These are phyloP conservation scores for Pichia sporocuriosa DNA, from an alignment of 805 yeast genomes.

Conservation along the genomic window DNA sequence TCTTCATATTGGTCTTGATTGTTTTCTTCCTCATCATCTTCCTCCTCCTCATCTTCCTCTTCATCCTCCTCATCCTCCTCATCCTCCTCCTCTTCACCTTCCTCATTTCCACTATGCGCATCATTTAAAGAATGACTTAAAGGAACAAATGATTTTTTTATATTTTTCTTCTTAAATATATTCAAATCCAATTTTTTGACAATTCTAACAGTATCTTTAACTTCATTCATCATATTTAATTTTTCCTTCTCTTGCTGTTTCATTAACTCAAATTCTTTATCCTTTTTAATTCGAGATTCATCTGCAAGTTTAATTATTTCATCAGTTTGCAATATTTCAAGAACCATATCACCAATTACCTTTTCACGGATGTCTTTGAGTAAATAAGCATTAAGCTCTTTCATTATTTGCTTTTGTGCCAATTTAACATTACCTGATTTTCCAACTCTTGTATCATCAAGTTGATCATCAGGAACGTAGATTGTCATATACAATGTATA, in stretches of 20 bases:
- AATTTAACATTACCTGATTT: slow-evolving; percentile 40
- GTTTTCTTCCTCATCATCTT: slow-evolving; percentile 17
- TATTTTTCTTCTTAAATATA: slow-evolving; percentile 9
- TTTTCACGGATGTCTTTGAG: slow-evolving; percentile 70
- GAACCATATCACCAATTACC: slow-evolving; percentile 60
- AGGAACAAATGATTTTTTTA: slow-evolving; percentile 25
- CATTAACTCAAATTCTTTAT: slow-evolving; percentile 12
- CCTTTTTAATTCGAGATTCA: slow-evolving; percentile 18
- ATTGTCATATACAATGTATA: slow-evolving; percentile 53
- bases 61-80: neutral
- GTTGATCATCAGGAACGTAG: slow-evolving; percentile 40
- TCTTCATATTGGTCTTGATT: slow-evolving; percentile 16
- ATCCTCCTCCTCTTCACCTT: slow-evolving; percentile 22
- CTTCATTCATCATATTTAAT: slow-evolving; percentile 10
- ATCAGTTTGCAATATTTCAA: slow-evolving; percentile 52
- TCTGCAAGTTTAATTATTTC: slow-evolving; percentile 30
- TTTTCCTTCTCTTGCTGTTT: slow-evolving; percentile 10
- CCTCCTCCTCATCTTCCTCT: neutral
- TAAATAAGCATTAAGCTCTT: slow-evolving; percentile 57
- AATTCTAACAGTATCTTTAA: slow-evolving; percentile 5
- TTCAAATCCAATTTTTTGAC: slow-evolving; percentile 12
- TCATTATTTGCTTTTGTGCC: slow-evolving; percentile 50
- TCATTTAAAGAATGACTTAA: slow-evolving; percentile 50
- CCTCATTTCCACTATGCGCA: slow-evolving; percentile 10
- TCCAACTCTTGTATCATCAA: slow-evolving; percentile 24